phyloP scores from a whole-genome alignment of 495 filamentous ascomycete species.

The Achaetomiella virescens region DNA sequence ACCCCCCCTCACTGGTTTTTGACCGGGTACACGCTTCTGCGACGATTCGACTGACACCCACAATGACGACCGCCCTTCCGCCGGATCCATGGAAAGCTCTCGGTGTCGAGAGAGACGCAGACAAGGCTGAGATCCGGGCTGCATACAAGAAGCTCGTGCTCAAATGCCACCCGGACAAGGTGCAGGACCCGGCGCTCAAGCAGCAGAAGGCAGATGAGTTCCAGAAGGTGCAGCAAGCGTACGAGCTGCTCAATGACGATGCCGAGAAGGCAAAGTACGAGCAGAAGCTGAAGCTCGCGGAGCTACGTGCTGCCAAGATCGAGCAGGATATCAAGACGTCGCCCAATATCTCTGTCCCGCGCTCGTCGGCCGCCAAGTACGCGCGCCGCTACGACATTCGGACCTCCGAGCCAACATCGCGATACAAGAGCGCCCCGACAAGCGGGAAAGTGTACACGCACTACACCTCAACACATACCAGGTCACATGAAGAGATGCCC shows the following conservation, averaged over 20 bases:
- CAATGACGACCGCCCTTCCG: slow-evolving; percentile 60
- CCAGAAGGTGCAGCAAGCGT: slow-evolving; percentile 88
- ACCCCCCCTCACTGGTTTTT: slow-evolving; percentile 6
- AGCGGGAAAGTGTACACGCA: slow-evolving; percentile 32
- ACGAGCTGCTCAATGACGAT: slow-evolving; percentile 83
- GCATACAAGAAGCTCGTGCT: slow-evolving; percentile 89
- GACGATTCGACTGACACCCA: slow-evolving; percentile 18
- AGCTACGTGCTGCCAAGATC: slow-evolving; percentile 29
- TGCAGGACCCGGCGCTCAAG: slow-evolving; percentile 64
- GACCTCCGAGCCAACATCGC: slow-evolving; percentile 28
- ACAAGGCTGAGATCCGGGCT: slow-evolving; percentile 64
- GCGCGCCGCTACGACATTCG: slow-evolving; percentile 21
- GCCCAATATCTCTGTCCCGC: slow-evolving; percentile 33
- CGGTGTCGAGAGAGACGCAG: slow-evolving; percentile 69
- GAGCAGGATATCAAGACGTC: slow-evolving; percentile 29
- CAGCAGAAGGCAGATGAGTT: slow-evolving; percentile 73
- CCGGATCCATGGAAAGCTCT: slow-evolving; percentile 80
- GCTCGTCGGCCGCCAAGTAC: slow-evolving; percentile 23
- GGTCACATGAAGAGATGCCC: slow-evolving; percentile 40
- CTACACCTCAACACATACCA: slow-evolving; percentile 27
- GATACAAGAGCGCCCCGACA: slow-evolving; percentile 29
- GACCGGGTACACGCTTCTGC: slow-evolving; percentile 3
- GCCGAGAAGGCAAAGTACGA: slow-evolving; percentile 67
- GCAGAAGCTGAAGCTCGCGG: slow-evolving; percentile 57
- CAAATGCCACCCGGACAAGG: slow-evolving; percentile 93